Base-by-base conservation (phyloP, 192 early-diverging fungal species). In the Spizellomyces sp. region DNA sequence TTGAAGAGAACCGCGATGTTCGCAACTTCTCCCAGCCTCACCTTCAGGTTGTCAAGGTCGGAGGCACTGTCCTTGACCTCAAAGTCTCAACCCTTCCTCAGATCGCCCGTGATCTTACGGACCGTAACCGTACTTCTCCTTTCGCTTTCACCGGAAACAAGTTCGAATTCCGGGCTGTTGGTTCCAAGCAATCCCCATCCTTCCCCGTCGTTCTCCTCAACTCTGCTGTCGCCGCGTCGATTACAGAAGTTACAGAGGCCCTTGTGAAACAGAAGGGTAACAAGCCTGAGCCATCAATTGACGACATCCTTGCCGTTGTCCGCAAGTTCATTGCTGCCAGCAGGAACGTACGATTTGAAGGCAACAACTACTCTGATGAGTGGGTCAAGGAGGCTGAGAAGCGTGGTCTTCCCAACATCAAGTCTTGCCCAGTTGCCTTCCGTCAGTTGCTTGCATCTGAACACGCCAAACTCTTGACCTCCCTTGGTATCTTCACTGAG, bases 131-230 rank as follows among this genome's bases (percentile, higher is more conserved):
- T 77, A 99, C 97, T 43, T 98, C 95, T 62, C 96, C 97, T 47
- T 98, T 99, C 67, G 97, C 97, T 62, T 99, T 99, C 80, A 99
- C 97, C 67, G 97, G 97, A 48, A 99, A 99, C 92, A 99, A 99
- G 89, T 99, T 99, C 73, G 97, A 99, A 88, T 99, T 97, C 95
- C 93, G 95, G 81, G 95, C 97, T 50, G 95, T 98, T 41, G 97
- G 97, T 50, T 96, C 97, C 71, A 96, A 96, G 86, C 95, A 96
- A 83, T 96, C 94, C 19, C 93, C 94, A 41, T 94, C 97, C 46
- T 98, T 97, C 91, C 95, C 97, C 14, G 89, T 95, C 57, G 92
- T 94, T 0, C 79, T 99, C 67, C 81, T 98, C 57, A 99, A 98
- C 88, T 85, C 93, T 69, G 92, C 94, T 52, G 95, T 98, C 27